phyloP scores from a whole-genome alignment of 2,329 filamentous ascomycete species.

The Sordariomycetes sp. region DNA sequence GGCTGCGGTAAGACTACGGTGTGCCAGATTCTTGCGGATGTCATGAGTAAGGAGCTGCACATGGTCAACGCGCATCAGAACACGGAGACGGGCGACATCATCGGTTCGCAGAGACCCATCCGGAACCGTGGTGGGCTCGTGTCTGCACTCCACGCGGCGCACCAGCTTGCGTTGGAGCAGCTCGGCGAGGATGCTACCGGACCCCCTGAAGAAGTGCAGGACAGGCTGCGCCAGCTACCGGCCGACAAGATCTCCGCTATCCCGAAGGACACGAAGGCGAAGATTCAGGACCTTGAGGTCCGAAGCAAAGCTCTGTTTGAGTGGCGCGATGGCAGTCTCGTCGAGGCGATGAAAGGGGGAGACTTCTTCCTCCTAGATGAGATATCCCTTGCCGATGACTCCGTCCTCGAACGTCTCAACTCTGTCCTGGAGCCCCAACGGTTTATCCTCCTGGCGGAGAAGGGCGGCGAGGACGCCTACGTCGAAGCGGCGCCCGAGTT shows the following conservation, averaged over 20 bases:
- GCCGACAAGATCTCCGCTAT: conserved; percentile 26
- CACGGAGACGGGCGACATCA: conserved; percentile 91
- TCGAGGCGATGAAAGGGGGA: conserved; percentile 83
- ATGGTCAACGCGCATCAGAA: conserved; percentile 98
- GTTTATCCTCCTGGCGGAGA: conserved; percentile 82
- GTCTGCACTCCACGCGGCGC: conserved; percentile 48
- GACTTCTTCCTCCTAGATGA: conserved; percentile 92
- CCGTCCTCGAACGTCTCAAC: conserved; percentile 89
- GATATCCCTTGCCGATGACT: conserved; percentile 95
- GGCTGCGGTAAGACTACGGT: conserved; percentile 97
- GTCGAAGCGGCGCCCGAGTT: conserved; percentile 67
- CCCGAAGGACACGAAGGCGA: conserved; percentile 30
- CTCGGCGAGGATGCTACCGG: conserved; percentile 16
- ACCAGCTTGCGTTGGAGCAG: conserved; percentile 31
- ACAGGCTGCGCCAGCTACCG: conserved; percentile 30
- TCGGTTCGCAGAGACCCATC: conserved; percentile 85
- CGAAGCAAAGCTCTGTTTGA: conserved; percentile 83
- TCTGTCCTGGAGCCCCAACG: conserved; percentile 86
- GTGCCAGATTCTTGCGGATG: conserved; percentile 80
- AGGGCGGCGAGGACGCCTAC: conserved; percentile 73
- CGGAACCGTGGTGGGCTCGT: conserved; percentile 69
- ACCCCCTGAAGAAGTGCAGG: conserved; percentile 9
- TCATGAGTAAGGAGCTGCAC: conserved; percentile 60
- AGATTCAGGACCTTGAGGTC: conserved; percentile 32
- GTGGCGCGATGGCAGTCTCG: conserved; percentile 88